phyloP scores from a whole-genome alignment of 2,329 filamentous ascomycete species.

The Xylariaceae sp. region DNA sequence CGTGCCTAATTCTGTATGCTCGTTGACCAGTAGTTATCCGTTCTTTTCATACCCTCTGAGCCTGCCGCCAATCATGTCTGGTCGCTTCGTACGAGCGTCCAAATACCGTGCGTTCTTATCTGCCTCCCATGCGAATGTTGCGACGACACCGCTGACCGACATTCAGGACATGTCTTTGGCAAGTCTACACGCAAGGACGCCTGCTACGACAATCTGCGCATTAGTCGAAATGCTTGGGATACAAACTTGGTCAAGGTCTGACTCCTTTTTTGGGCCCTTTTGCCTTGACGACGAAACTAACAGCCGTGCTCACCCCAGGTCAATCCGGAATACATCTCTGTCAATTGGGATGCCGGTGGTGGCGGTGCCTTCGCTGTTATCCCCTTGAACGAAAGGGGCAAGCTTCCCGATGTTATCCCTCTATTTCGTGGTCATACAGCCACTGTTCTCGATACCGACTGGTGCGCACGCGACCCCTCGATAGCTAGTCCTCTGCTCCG shows the following conservation, averaged over 20 bases:
- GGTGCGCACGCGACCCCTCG: constrained; percentile 56
- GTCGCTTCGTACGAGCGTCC: constrained; percentile 69
- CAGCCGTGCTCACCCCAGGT: constrained; percentile 56
- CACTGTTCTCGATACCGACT: constrained; percentile 95
- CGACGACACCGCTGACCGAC: constrained; percentile 35
- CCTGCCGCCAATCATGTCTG: constrained; percentile 51
- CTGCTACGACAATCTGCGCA: constrained; percentile 97
- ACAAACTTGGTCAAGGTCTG: constrained; percentile 93
- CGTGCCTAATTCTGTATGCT: constrained; percentile 7
- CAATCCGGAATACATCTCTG: constrained; percentile 92
- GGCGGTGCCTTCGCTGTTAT: constrained; percentile 97
- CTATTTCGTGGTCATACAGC: constrained; percentile 96
- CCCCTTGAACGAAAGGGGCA: constrained; percentile 84
- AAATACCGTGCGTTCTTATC: constrained; percentile 62
- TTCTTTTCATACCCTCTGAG: neutral
- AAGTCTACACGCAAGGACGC: constrained; percentile 94
- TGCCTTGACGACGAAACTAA: constrained; percentile 20
- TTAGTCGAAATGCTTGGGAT: constrained; percentile 99
- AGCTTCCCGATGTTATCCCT: constrained; percentile 88
- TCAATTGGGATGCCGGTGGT: constrained; percentile 97
- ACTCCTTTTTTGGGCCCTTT: constrained; percentile 3
- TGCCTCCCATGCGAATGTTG: constrained; percentile 22
- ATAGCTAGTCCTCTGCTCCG: constrained; percentile 13
- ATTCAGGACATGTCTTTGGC: constrained; percentile 93
- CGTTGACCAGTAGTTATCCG: neutral